These are phyloP conservation scores for Ascochyta clinopodiicola DNA, from an alignment of 2,329 filamentous ascomycete genomes.

Conservation along the genomic window DNA sequence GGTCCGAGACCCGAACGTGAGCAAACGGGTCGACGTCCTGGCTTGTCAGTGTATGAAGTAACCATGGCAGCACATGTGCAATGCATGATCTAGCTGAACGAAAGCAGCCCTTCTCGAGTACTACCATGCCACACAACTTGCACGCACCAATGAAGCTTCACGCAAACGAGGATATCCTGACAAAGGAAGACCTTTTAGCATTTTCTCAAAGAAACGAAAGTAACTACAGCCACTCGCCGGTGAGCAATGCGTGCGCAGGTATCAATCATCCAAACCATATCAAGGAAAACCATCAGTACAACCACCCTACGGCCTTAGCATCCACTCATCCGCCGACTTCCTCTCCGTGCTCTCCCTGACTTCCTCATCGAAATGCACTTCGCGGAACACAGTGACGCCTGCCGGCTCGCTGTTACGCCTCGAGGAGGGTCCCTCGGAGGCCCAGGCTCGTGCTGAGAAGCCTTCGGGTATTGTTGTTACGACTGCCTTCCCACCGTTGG, in stretches of 20 bases:
- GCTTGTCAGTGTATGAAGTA: too few relatives aligned
- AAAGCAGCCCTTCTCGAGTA: too few relatives aligned
- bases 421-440: constrained; percentile 15
- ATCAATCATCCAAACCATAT: background rate
- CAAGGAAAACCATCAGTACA: background rate
- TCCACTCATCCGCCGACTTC: constrained; percentile 12
- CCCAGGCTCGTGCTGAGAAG: constrained; percentile 35
- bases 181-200: too few relatives aligned
- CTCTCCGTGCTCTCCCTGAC: constrained; percentile 11
- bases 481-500: background rate
- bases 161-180: too few relatives aligned
- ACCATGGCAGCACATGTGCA: too few relatives aligned
- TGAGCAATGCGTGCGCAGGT: background rate
- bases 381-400: constrained; percentile 36
- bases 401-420: constrained; percentile 6
- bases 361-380: constrained; percentile 29
- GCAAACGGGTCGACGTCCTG: too few relatives aligned
- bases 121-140: too few relatives aligned
- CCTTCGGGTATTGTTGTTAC: constrained; percentile 12
- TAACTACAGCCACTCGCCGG: background rate
- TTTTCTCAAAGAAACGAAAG: background rate
- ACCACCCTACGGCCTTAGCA: background rate
- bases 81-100: too few relatives aligned
- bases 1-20: background rate
- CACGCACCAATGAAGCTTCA: too few relatives aligned